phyloP scores from a whole-genome alignment of 1,139 yeast species.

The Pichia sp. region DNA sequence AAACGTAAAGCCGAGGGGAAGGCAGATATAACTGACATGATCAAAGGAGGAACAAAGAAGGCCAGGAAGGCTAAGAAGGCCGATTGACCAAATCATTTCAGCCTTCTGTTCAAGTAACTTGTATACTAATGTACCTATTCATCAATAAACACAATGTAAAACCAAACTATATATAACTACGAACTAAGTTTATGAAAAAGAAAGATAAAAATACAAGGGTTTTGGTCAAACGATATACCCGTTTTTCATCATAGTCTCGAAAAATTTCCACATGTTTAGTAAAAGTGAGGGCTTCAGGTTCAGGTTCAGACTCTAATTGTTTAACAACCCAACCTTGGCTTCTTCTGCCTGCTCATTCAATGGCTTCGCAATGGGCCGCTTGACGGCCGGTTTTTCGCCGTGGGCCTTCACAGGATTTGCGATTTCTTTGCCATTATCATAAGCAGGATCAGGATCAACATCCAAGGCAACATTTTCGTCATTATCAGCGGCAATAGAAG shows the following conservation, averaged over 20 bases:
- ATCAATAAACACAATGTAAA: not conserved
- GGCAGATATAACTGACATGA: conserved; percentile 26
- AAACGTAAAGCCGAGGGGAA: conserved; percentile 22
- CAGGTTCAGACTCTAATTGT: not conserved
- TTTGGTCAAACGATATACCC: not conserved
- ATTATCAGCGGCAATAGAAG: no score
- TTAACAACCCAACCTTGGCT: conserved; percentile 8
- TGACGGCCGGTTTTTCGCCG: conserved; percentile 26
- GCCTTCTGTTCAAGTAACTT: not conserved
- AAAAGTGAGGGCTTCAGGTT: not conserved
- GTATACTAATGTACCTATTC: not conserved
- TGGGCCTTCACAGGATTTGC: conserved; percentile 22
- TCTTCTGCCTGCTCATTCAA: conserved; percentile 14
- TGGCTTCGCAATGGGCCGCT: conserved; percentile 24
- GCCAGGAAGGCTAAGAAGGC: conserved; percentile 10
- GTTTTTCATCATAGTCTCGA: not conserved
- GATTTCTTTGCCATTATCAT: conserved; percentile 10
- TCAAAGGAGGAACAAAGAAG: conserved; percentile 22
- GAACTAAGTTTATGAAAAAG: not conserved
- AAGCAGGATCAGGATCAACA: not conserved
- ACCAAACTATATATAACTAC: not conserved
- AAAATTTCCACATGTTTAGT: not conserved
- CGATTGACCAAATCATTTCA: not conserved
- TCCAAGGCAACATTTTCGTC: not conserved
- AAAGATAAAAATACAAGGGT: not conserved